Conservation (phyloP, 2,329 filamentous ascomycete species). For the Penicillium sp. region DNA sequence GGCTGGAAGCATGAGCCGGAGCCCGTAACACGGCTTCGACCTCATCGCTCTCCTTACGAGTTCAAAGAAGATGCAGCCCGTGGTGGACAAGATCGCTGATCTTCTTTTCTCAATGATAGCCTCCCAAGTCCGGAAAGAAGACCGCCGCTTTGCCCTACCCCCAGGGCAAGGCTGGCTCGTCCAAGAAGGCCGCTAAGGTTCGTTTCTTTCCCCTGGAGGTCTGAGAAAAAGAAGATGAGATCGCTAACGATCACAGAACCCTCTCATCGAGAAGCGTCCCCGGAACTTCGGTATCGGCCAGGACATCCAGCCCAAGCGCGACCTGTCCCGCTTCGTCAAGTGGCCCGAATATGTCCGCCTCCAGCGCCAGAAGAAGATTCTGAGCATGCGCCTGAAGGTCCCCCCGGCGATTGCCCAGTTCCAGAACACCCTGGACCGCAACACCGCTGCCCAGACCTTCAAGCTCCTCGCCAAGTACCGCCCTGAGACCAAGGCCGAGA, state of each 20-base stretch:
- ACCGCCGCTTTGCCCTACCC: slow-evolving; percentile 95
- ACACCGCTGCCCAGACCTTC: slow-evolving; percentile 93
- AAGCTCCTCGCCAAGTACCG: slow-evolving; percentile 99
- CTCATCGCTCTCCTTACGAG: slow-evolving; percentile 71
- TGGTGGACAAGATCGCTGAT: slow-evolving; percentile 78
- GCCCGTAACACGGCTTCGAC: slow-evolving; percentile 48
- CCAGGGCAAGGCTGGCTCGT: slow-evolving; percentile 76
- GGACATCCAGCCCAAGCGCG: slow-evolving; percentile 94
- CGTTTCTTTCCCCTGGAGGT: slow-evolving; percentile 40
- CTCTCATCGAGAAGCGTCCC: slow-evolving; percentile 95
- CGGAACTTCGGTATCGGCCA: slow-evolving; percentile 99
- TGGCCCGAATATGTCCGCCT: slow-evolving; percentile 99
- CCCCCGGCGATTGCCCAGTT: slow-evolving; percentile 96
- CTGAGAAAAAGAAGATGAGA: slow-evolving; percentile 6
- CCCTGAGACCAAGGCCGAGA: slow-evolving; percentile 97
- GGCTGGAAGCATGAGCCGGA: slow-evolving; percentile 53
- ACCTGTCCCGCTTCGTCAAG: slow-evolving; percentile 97
- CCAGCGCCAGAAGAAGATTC: slow-evolving; percentile 91
- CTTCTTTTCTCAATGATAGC: slow-evolving; percentile 99
- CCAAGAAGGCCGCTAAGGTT: slow-evolving; percentile 97
- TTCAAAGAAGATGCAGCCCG: slow-evolving; percentile 72
- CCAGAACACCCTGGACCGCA: slow-evolving; percentile 93
- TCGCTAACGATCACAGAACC: slow-evolving; percentile 63
- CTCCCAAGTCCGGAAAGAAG: slow-evolving; percentile 97
- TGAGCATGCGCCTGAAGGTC: slow-evolving; percentile 97